These are phyloP conservation scores for Penicillium herquei DNA, from an alignment of 495 filamentous ascomycete genomes.

Conservation along the genomic window DNA sequence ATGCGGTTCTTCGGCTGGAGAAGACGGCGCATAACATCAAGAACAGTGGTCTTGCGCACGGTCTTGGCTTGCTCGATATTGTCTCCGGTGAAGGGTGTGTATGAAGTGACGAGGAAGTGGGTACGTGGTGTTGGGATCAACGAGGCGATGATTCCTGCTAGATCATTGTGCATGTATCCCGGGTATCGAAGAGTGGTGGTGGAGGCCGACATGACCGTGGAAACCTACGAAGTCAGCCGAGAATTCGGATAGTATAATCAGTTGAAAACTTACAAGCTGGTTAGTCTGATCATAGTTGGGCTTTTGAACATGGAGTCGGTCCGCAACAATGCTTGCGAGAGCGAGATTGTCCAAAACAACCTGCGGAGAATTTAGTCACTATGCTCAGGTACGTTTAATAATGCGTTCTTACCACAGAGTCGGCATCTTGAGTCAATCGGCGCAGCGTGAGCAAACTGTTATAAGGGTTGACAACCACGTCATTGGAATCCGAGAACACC, in stretches of 20 bases:
- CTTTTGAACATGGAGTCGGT: constrained; percentile 88
- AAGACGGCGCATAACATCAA: constrained; percentile 95
- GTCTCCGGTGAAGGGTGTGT: constrained; percentile 95
- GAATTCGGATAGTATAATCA: too few relatives aligned
- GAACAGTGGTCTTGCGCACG: constrained; percentile 93
- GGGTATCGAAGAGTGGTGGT: constrained; percentile 96
- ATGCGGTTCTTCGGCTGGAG: constrained; percentile 98
- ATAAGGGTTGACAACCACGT: constrained; percentile 97
- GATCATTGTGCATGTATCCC: constrained; percentile 99
- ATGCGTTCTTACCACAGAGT: constrained; percentile 67
- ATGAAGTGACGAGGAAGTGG: constrained; percentile 97
- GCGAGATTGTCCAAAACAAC: constrained; percentile 98
- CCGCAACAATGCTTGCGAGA: constrained; percentile 88
- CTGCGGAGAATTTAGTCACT: constrained; percentile 21
- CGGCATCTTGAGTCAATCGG: constrained; percentile 89
- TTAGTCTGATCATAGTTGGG: constrained; percentile 97
- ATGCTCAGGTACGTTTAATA: neutral
- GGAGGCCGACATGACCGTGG: constrained; percentile 97
- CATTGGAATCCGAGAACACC: constrained; percentile 88
- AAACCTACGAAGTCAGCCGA: constrained; percentile 50
- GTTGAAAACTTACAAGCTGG: constrained; percentile 62
- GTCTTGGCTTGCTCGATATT: constrained; percentile 95
- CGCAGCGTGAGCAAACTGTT: constrained; percentile 93
- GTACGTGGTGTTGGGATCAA: constrained; percentile 94
- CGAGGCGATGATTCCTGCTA: constrained; percentile 93